Base-by-base conservation (phyloP, 768 basidiomycete species). In the Xerocomus brunneocitrinus region DNA sequence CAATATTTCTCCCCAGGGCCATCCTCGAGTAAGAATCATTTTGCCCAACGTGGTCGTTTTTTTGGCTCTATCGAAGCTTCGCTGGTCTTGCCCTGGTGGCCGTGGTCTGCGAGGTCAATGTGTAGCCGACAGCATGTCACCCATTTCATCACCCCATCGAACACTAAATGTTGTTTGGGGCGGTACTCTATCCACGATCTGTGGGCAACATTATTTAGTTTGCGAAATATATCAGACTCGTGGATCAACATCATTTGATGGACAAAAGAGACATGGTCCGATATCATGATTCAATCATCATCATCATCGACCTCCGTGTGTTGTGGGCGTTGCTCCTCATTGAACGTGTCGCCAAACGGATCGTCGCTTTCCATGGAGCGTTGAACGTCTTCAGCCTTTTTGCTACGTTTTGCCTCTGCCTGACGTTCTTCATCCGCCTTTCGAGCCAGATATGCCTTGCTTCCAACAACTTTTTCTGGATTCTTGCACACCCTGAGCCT, bases 381-480 rank as follows among this genome's bases (percentile, higher is more conserved):
- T 42, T 75, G 72, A 9, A 72, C 63, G 30, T 81, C 76, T 25
- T 70, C 71, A 14, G 80, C 83, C 62, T 87, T 88, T 61, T 78
- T 80, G 41, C 68, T 78, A 52, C 90, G 75, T 67, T 89, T 92
- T 55, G 79, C 81, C 56, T 82, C 82, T 2, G 84, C 85, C 62
- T 78, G 79, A 50, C 74, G 80, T 61, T 90, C 89, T 52, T 84
- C 83, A 59, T 83, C 85, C n/a, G 76, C 81, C 58, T 82, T 84
- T 66, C 83, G 84, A 22, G 81, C 80, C 25, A 85, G 67, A 67
- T 87, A 93, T 3, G 90, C 87, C 55, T 82, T 85, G 57, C 85
- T 95, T n/a, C 93, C 94, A 12, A 85, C 83, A 5, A 95, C 85
- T 69, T 95, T 97, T 70, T 95, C 94, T 5, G 97, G 97, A 63